A percentile compares a stretch with the other conserved stretches of the same genome.
Conservation (phyloP, 2,329 filamentous ascomycete genomes). For the Phyllosticta citriasiana region DNA sequence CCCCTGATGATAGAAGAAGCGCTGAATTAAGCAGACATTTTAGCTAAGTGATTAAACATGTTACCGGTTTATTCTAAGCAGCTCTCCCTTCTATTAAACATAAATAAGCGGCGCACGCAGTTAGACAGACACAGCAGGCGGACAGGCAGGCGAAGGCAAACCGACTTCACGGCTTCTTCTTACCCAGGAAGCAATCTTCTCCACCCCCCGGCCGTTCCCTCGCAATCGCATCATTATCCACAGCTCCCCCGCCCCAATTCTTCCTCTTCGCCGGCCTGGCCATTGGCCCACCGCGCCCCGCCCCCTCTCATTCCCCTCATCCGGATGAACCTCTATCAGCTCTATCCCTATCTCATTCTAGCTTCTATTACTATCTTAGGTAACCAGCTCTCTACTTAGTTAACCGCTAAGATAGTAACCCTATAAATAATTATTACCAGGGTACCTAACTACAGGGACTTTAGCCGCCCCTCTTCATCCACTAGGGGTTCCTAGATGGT, state of each 20-base stretch:
- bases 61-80: not conserved
- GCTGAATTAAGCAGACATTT: slow-evolving; percentile 1
- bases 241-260: not conserved
- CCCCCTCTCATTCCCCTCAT: not conserved
- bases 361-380: not conserved
- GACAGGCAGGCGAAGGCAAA: not conserved
- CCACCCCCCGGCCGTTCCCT: not conserved
- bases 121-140: not conserved
- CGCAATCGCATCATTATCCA: not conserved
- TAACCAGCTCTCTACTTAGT: not conserved
- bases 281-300: not conserved
- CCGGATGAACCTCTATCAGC: not conserved
- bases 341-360: not conserved
- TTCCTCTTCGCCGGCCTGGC: not conserved
- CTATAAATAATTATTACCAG: not conserved
- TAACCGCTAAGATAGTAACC: not conserved
- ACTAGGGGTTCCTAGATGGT: too few relatives aligned
- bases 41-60: not conserved
- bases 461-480: not conserved
- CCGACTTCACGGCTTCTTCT: not conserved
- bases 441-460: not conserved
- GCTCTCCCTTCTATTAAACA: not conserved
- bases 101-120: not conserved
- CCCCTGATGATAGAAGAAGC: slow-evolving; percentile 17
- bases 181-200: not conserved